phyloP scores from a whole-genome alignment of 257 asterid species.

The Galeopsis tetrahit region DNA sequence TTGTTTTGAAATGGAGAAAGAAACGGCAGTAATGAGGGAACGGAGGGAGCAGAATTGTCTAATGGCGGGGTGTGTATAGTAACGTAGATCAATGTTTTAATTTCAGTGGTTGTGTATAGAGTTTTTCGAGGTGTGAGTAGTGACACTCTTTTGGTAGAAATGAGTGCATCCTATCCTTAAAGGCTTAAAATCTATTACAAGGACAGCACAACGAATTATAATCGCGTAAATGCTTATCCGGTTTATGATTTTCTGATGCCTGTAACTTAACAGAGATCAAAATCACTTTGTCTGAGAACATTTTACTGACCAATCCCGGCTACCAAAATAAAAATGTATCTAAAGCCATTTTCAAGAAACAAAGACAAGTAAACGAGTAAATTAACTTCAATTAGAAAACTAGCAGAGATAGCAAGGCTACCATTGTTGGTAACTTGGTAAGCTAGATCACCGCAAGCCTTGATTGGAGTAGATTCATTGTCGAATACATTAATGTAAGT shows the following conservation, averaged over 20 bases:
- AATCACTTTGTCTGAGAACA: not conserved
- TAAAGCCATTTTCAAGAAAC: not conserved
- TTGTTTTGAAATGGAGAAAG: too few relatives aligned
- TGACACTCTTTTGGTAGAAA: not conserved
- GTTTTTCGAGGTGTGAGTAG: too few relatives aligned
- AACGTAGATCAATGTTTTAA: too few relatives aligned
- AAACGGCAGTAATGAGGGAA: too few relatives aligned
- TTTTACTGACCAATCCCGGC: not conserved
- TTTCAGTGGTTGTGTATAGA: too few relatives aligned
- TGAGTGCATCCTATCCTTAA: too few relatives aligned
- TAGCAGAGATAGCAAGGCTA: not conserved
- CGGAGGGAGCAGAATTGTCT: too few relatives aligned
- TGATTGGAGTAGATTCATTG: constrained; percentile 67
- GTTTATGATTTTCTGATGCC: not conserved
- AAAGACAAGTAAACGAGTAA: not conserved
- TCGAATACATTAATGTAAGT: constrained; percentile 39
- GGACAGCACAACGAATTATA: not conserved
- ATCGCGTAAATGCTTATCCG: not conserved
- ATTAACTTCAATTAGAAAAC: not conserved
- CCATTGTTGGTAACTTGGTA: constrained; percentile 35
- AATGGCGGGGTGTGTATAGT: too few relatives aligned
- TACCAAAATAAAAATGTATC: not conserved
- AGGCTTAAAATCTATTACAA: not conserved
- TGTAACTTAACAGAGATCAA: not conserved
- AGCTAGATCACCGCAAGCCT: constrained; percentile 70